Base-by-base conservation (phyloP, 768 basidiomycete genomes). In the Pisolithus marmoratus region DNA sequence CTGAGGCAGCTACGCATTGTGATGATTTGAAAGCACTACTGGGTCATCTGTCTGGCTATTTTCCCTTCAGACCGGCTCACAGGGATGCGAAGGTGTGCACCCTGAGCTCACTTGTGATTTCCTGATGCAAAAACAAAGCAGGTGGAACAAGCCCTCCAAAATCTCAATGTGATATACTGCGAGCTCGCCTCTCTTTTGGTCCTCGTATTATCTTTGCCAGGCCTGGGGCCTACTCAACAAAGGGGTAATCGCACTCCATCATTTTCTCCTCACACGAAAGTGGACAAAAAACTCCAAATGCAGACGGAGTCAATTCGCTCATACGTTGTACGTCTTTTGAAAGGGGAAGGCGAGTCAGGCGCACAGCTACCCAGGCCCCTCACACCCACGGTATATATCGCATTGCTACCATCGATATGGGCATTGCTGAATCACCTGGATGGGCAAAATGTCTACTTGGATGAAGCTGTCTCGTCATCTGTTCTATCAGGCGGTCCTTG, bases 351-450 rank as follows among this genome's bases (percentile, higher is more conserved):
- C 22, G 60, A 65, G 51, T 69, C 72, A 48, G 52, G 53, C n/a
- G 58, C 51, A 38, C 78, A 78, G 52, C 67, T 81, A n/a, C 72
- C 72, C 40, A 74, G 76, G 31, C 67, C 79, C 4, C 70, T 91
- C 48, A 75, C 76, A 26, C 70, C 81, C 5, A 59, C 70, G 37
- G 75, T 78, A n/a, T 93, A 92, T 66, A 62, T 64, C 5, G 74
- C 82, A 4, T 74, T 94, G 46, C 71, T 90, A 27, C 91, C 91
- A 15, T 87, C 87, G 1, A 75, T 89, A 47, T 93, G 87, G 89
- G 81, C 82, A 34, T 69, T 90, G 54, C 63, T 91, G 53, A 84
- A 78, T 70, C 73, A 75, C 59, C 58, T 70, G 55, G 62, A 58
- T n/a, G 65, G 56, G 8, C 49, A 48, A 3, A 49, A 48, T 6